A percentile compares a stretch with the other conserved stretches of the same genome.
phyloP scores from a whole-genome alignment of 2,329 filamentous ascomycete genomes.

The Alternaria alternata region DNA sequence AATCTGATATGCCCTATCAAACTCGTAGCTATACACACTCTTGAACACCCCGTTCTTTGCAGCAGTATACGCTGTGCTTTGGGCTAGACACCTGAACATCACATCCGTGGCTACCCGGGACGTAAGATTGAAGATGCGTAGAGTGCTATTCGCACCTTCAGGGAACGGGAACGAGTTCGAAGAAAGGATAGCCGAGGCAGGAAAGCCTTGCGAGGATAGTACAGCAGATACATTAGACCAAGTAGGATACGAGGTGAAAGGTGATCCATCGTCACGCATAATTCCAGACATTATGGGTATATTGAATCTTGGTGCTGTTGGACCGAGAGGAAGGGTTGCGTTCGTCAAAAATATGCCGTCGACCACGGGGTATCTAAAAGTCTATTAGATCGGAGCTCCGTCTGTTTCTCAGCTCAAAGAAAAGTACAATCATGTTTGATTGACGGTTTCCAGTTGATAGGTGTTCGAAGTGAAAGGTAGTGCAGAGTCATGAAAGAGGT shows the following conservation, averaged over 20 bases:
- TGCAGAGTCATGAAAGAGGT: too few relatives aligned
- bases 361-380: background rate
- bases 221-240: conserved; percentile 24
- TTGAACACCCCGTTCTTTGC: conserved; percentile 35
- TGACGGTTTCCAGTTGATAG: background rate
- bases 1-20: conserved; percentile 44
- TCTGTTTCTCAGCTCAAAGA: background rate
- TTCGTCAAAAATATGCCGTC: background rate
- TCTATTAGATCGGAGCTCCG: background rate
- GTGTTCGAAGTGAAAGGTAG: too few relatives aligned
- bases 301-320: background rate
- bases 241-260: conserved; percentile 9
- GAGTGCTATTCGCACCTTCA: conserved; percentile 42
- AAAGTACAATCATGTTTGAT: background rate
- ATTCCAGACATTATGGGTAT: background rate
- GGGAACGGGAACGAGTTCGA: conserved; percentile 32
- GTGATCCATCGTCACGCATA: background rate
- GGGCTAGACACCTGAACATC: conserved; percentile 42
- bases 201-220: conserved; percentile 26
- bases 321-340: background rate
- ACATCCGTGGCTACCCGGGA: conserved; percentile 42
- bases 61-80: conserved; percentile 38
- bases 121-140: conserved; percentile 44
- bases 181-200: conserved; percentile 18
- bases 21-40: conserved; percentile 40